A percentile compares a stretch with the other conserved stretches of the same genome.
Evolutionary conservation across 495 filamentous ascomycete species (phyloP).

Genomic region (Bacidia rubella): DNA sequence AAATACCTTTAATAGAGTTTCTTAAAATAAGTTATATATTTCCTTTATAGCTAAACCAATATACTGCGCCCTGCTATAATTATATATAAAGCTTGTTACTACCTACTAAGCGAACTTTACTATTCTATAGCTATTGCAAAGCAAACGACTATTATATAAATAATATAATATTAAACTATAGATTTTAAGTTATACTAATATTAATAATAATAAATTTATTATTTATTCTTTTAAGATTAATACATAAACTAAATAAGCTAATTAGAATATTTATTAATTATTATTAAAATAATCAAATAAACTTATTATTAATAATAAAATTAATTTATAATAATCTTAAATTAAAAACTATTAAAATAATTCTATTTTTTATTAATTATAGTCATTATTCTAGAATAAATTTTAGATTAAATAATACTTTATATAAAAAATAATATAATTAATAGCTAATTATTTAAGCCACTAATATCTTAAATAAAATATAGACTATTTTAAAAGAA

Average conservation of each 20-base stretch:
- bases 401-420: neutral
- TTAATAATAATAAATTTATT: constrained; percentile 1
- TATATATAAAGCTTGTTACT: too few relatives aligned
- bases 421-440: neutral
- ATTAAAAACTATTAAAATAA: neutral
- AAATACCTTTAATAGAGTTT: too few relatives aligned
- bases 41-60: too few relatives aligned
- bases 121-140: too few relatives aligned
- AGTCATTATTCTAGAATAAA: neutral
- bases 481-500: neutral
- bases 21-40: too few relatives aligned
- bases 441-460: neutral
- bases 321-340: neutral
- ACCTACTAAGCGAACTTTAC: too few relatives aligned
- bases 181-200: neutral
- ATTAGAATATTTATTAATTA: neutral
- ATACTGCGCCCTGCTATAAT: too few relatives aligned
- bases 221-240: neutral
- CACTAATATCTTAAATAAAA: neutral
- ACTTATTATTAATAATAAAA: constrained; percentile 1
- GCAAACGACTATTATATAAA: too few relatives aligned
- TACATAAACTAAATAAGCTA: neutral
- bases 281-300: neutral
- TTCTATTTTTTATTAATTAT: neutral
- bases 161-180: neutral